phyloP scores from a whole-genome alignment of 164 flowering plant species.

The Tetrastigma voinierianum region DNA sequence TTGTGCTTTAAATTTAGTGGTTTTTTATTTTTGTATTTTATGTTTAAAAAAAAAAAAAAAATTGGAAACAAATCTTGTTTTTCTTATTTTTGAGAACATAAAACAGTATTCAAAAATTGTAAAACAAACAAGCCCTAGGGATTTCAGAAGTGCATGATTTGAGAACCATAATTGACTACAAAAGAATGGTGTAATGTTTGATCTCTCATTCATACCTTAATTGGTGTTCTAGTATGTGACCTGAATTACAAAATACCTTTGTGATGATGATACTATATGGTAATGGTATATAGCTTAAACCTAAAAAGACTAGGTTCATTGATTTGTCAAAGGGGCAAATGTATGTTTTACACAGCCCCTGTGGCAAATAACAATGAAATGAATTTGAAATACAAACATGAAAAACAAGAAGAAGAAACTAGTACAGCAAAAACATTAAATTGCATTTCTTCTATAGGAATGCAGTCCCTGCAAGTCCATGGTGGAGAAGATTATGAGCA shows the following conservation, averaged over 20 bases:
- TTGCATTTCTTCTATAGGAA: too few relatives aligned
- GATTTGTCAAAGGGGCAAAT: conserved; percentile 16
- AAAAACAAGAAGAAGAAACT: neutral
- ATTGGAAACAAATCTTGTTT: too few relatives aligned
- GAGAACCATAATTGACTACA: neutral
- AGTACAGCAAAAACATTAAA: too few relatives aligned
- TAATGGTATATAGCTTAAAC: conserved; percentile 6
- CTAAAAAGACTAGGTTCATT: conserved; percentile 1
- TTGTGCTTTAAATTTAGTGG: too few relatives aligned
- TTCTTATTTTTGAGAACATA: too few relatives aligned
- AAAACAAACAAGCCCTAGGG: too few relatives aligned
- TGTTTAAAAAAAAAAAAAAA: too few relatives aligned
- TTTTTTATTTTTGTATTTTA: too few relatives aligned
- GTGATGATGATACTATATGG: neutral
- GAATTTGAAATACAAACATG: neutral
- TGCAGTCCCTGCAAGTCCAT: conserved; percentile 61
- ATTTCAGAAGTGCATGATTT: too few relatives aligned
- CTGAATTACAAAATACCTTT: conserved; percentile 5
- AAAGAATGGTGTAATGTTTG: neutral
- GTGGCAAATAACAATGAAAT: conserved; percentile 5
- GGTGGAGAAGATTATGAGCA: conserved; percentile 71
- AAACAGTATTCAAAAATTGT: too few relatives aligned
- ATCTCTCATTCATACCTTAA: conserved; percentile 3
- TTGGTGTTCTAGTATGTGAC: conserved; percentile 3
- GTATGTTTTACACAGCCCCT: conserved; percentile 10